Evolutionary conservation across 1,284 basidiomycete species (phyloP).

Genomic region (Sparassis latifolia): DNA sequence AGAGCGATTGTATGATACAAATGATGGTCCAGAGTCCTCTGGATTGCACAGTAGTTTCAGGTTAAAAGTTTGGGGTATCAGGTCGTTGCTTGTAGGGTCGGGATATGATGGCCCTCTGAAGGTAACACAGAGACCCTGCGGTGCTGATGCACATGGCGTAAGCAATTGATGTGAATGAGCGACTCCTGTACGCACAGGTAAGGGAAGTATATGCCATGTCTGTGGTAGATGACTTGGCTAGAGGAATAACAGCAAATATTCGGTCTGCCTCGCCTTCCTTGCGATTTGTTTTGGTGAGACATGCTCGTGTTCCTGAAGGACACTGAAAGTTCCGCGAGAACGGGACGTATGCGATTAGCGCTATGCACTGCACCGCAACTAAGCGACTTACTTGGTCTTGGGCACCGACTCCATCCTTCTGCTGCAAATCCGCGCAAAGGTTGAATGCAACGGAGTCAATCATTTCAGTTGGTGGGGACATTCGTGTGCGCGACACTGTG

Average conservation of each 20-base stretch:
- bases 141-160: slow-evolving; percentile 24
- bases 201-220: slow-evolving; percentile 33
- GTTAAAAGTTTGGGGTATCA: slow-evolving; percentile 49
- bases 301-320: slow-evolving; percentile 57
- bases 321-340: slow-evolving; percentile 41
- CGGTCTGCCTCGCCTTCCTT: slow-evolving; percentile 49
- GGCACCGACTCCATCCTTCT: slow-evolving; percentile 38
- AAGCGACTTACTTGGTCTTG: slow-evolving; percentile 60
- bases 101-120: slow-evolving; percentile 64
- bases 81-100: slow-evolving; percentile 24
- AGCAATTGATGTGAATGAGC: neutral
- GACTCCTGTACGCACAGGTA: slow-evolving; percentile 31
- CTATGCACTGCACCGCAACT: neutral
- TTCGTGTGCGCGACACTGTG: slow-evolving; percentile 31
- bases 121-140: slow-evolving; percentile 48
- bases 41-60: slow-evolving; percentile 55
- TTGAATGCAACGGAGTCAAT: slow-evolving; percentile 34
- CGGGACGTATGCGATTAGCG: neutral
- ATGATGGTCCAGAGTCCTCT: slow-evolving; percentile 38
- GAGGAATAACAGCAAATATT: slow-evolving; percentile 58
- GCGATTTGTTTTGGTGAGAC: slow-evolving; percentile 59
- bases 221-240: slow-evolving; percentile 44
- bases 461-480: slow-evolving; percentile 32
- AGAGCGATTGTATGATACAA: slow-evolving; percentile 56
- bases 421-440: slow-evolving; percentile 52